Base-by-base conservation (phyloP, 2,329 filamentous ascomycete genomes). In the Cercospora citrullina region DNA sequence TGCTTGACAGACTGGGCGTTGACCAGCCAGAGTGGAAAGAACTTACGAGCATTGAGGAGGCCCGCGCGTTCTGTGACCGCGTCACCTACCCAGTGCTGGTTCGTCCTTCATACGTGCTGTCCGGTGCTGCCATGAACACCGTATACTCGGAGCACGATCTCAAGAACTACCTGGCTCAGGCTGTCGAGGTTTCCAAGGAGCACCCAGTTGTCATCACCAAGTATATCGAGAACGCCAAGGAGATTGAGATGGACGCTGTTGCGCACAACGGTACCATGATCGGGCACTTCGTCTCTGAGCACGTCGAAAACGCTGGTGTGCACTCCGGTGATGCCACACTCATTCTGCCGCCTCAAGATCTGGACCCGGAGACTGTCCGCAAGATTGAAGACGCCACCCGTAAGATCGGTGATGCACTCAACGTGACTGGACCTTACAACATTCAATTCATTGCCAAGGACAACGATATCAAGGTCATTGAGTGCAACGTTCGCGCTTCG, bases 381-480 rank as follows among this genome's bases (percentile, higher is more conserved):
- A 89, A 94, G 72, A 98, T 99, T 67, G 93, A 94, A 79, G 94
- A 97, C 79, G 95, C 95, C 3, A 98, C 95, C 14, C 87, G 90
- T 73, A 98, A 98, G 87, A 98, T 99, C 75, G 95, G 91, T 73
- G 90, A 91, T 70, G 94, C 95, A 16, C 87, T 98, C 68, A 97
- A 98, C 79, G 91, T 99, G 66, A 98, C 95, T 48, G 95, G 95
- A 60, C 95, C 95, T 23, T 97, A 91, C 87, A 99, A 99, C 82
- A 99, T 99, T 71, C 95, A 99, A 80, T 98, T 99, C 84, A 99
- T 99, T 76, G 95, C 95, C 76, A 98, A 98, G 84, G 94, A 98
- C 80, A 98, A 98, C 79, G 94, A 98, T 73, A 98, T 99, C 85
- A 98, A 98, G 85, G 95, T 99, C 73, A 99, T 99, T 72, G 95